Evolutionary conservation across 805 yeast species (phyloP), one percentile per base, ranked within the genome.

Genomic region (Wickerhamiella bombiphila): DNA sequence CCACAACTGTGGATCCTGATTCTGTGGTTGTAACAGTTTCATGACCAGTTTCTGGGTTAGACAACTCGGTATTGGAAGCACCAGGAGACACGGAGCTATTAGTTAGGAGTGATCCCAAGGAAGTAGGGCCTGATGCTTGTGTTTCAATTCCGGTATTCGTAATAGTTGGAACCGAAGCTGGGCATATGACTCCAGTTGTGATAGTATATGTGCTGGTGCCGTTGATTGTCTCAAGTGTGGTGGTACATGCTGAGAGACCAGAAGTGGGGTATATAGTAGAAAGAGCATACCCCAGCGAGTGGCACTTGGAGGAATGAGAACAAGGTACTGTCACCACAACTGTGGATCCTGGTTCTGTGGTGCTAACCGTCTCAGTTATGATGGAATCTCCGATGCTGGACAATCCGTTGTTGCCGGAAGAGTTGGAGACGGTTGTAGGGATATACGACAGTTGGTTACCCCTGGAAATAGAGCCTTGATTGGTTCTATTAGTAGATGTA

Each of bases 191-290:
- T 4, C 16, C 11, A 3, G 40, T 37, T 4, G 40, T 37, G 4
- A 25, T 15, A 9, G 34, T 32, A 3, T 18, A n/a, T 16, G 37
- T 33, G 11, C 15, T 11, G 4, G 20, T 3, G 2, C 40, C 40
- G 5, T 22, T 16, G 18, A 18, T 19, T 6, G 15, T 28, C 29
- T 5, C 15, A n/a, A 4, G 1, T 5, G 4, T 29, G 8, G 7
- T 31, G 29, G 17, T n/a, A 8, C 7, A 15, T 18, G 7, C 21
- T 19, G 34, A 8, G 25, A 33, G 11, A n/a, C 16, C 4, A 9
- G 29, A 24, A 34, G 29, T 8, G 4, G 43, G 43, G 21, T 40
- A 40, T 21, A 40, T 37, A 4, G 43, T 40, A 8, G 43, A 37
- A 6, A 40, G 35, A 8, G 25, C 9, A 19, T 40, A 40, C 7